Conservation (phyloP, 805 yeast genomes). For the Saccharomycopsis sp. region DNA sequence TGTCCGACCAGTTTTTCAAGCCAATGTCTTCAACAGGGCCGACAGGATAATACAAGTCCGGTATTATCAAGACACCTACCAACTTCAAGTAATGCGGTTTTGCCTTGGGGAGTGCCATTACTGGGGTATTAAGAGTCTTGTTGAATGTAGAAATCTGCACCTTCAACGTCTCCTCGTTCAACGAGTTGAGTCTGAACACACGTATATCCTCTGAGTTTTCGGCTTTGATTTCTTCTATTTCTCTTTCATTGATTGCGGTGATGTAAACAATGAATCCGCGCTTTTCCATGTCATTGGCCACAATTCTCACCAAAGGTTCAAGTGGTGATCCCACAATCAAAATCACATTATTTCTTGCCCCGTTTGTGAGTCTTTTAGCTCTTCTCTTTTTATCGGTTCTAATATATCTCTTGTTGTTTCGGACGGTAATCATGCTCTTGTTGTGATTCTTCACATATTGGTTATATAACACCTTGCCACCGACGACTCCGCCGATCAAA, state of each 20-base stretch:
- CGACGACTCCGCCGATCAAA: conserved; percentile 12
- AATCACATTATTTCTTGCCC: conserved; percentile 69
- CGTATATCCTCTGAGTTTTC: conserved; percentile 64
- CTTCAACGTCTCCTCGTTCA: conserved; percentile 34
- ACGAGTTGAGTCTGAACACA: conserved; percentile 47
- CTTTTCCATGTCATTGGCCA: conserved; percentile 65
- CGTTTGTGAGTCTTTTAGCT: conserved; percentile 55
- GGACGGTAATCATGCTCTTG: conserved; percentile 2
- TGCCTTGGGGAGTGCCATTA: conserved; percentile 48
- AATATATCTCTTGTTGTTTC: conserved; percentile 17
- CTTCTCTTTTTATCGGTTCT: conserved; percentile 32
- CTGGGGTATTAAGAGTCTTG: conserved; percentile 41
- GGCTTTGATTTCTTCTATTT: conserved; percentile 38
- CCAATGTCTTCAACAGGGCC: conserved; percentile 59
- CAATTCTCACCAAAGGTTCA: conserved; percentile 59
- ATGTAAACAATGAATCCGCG: conserved; percentile 78
- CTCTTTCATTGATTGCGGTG: conserved; percentile 36
- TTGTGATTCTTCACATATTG: not conserved
- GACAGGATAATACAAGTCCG: conserved; percentile 57
- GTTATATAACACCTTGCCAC: conserved; percentile 5
- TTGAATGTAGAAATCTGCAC: conserved; percentile 42
- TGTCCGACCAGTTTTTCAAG: conserved; percentile 41
- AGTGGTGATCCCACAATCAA: conserved; percentile 68
- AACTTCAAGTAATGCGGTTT: conserved; percentile 46
- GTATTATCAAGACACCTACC: conserved; percentile 60